Base-by-base conservation (phyloP, 2,329 filamentous ascomycete species). In the Aspergillus calidoustus region DNA sequence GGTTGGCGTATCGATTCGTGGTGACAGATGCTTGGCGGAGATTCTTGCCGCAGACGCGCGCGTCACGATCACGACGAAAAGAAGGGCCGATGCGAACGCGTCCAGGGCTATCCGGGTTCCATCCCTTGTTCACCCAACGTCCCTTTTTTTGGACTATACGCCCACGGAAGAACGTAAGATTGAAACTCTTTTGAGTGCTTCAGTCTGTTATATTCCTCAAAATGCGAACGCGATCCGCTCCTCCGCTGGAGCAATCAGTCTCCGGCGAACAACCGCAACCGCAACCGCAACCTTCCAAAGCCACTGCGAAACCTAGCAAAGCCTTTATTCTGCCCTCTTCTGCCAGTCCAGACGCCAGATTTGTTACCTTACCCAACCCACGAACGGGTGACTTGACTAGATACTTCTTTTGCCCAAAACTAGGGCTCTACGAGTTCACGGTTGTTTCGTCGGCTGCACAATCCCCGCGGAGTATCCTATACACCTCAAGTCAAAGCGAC, bases 361-460 rank as follows among this genome's bases (percentile, higher is more conserved):
- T 89, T 51, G 71, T 87, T 61, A 83, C 81, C 5, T 74, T 89
- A 11, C 79, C 83, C 4, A 81, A 86, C 62, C 87, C 87, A 7
- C 80, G 81, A 43, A 84, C 81, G 15, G 73, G 71, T 4, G 72
- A 71, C 7, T 73, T 80, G 4, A 82, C 75, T 50, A 79, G 85
- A 63, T 89, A 87, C 68, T 82, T 83, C 62, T 86, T 87, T 68
- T 88, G 86, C 64, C 86, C 87, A 0, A 73, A 81, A 28, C 80
- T 79, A 22, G 87, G 87, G 3, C 77, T 89, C 59, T 85, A 84
- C 69, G 87, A 89, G 66, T 87, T 89, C 71, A 89, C 84, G 3
- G 80, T 80, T 57, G 79, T 89, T 57, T 76, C 81, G 8, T 79
- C 84, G 4, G 79, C 84, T 2, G 80, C 81, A 63, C 80, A 77